Evolutionary conservation across 2,329 filamentous ascomycete species (phyloP).

Genomic region (Sporothrix pallida): DNA sequence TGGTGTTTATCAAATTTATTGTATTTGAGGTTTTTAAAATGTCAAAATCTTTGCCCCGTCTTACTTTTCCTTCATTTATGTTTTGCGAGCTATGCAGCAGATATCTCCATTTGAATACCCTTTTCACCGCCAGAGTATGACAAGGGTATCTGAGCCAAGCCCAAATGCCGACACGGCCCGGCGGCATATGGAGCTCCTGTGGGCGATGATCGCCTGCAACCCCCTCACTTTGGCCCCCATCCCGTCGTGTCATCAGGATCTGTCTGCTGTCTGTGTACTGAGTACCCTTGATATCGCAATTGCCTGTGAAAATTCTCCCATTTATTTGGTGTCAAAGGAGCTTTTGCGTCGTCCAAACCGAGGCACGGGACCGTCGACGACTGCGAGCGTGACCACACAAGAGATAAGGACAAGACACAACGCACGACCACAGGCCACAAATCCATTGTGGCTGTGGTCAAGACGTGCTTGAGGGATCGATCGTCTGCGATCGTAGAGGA

Average conservation of each 20-base stretch:
- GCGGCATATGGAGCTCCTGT: conserved; percentile 4
- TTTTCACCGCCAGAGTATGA: not conserved
- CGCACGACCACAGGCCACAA: not conserved
- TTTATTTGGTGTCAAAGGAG: not conserved
- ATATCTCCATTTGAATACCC: not conserved
- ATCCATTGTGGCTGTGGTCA: too few species aligned
- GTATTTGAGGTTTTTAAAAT: not conserved
- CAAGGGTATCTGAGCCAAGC: not conserved
- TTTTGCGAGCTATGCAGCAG: not conserved
- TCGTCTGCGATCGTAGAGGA: too few species aligned
- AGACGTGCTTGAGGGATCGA: too few species aligned
- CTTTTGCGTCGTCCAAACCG: not conserved
- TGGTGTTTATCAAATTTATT: not conserved
- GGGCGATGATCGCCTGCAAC: conserved; percentile 21
- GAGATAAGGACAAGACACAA: not conserved
- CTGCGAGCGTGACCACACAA: conserved; percentile 13
- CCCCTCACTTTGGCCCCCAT: not conserved
- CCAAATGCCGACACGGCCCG: conserved; percentile 30
- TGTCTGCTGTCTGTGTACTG: not conserved
- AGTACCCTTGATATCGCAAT: not conserved
- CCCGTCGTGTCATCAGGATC: not conserved
- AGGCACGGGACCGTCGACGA: conserved; percentile 2
- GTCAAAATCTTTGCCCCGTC: not conserved
- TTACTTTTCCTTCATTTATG: not conserved
- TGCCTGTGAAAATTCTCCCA: conserved; percentile 2